Evolutionary conservation across 768 basidiomycete genomes (phyloP).

Genomic region (Rubroboletus satanas): DNA sequence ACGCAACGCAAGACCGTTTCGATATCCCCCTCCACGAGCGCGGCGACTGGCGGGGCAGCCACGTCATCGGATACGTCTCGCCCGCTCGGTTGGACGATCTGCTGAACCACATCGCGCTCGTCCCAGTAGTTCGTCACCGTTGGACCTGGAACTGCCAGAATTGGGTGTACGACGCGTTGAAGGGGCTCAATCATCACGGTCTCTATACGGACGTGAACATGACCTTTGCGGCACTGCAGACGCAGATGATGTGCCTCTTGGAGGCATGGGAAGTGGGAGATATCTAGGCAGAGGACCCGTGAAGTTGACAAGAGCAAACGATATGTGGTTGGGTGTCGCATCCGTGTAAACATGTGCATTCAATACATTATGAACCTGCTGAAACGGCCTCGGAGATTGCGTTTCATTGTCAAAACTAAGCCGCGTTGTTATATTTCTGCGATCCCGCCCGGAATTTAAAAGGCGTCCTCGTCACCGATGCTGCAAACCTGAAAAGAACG

Average conservation of each 20-base stretch:
- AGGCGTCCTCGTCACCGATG: neutral
- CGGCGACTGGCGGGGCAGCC: conserved; percentile 23
- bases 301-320: neutral
- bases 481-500: neutral
- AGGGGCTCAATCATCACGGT: conserved; percentile 4
- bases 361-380: neutral
- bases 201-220: conserved; percentile 19
- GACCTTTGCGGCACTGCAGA: conserved; percentile 15
- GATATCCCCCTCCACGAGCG: conserved; percentile 2
- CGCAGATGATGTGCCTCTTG: conserved; percentile 25
- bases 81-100: conserved; percentile 9
- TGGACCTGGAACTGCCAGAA: conserved; percentile 27
- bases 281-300: conserved; percentile 5
- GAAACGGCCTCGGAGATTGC: neutral
- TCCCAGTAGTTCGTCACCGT: conserved; percentile 12
- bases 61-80: conserved; percentile 19
- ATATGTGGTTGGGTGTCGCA: neutral
- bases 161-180: conserved; percentile 26
- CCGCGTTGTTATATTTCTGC: neutral
- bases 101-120: conserved; percentile 11
- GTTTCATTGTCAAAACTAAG: neutral
- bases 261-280: conserved; percentile 30
- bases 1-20: conserved; percentile 9
- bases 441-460: neutral
- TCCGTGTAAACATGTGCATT: neutral